phyloP scores from a whole-genome alignment of 2,329 filamentous ascomycete species.

The Dothiorella sarmentorum region DNA sequence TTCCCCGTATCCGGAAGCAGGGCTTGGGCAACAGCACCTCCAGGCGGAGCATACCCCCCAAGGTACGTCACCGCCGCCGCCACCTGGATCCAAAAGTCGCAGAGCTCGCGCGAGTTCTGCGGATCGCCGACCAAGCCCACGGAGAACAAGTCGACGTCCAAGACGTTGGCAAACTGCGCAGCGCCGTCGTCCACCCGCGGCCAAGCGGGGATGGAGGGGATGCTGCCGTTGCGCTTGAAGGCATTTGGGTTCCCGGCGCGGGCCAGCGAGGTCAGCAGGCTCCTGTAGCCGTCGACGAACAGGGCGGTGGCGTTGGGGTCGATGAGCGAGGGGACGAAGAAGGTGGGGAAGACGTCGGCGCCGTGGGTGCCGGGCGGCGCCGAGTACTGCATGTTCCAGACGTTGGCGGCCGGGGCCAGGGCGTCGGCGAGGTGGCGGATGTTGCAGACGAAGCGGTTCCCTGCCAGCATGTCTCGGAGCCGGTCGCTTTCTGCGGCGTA shows the following conservation, averaged over 20 bases:
- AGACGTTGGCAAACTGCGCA: background rate
- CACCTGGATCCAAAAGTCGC: slow-evolving; percentile 4
- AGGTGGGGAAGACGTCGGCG: slow-evolving; percentile 37
- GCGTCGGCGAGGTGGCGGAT: slow-evolving; percentile 37
- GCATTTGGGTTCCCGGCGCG: background rate
- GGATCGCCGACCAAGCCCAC: background rate
- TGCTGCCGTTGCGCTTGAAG: background rate
- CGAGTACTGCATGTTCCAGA: slow-evolving; percentile 43
- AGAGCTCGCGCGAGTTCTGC: background rate
- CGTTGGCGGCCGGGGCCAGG: slow-evolving; percentile 28
- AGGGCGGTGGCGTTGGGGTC: background rate
- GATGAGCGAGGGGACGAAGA: slow-evolving; percentile 1
- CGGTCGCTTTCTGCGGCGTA: slow-evolving; percentile 28
- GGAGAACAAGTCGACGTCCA: background rate
- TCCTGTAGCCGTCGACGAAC: background rate
- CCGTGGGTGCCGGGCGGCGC: slow-evolving; percentile 41
- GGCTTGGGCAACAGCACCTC: background rate
- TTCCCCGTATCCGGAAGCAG: background rate
- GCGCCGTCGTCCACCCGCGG: background rate
- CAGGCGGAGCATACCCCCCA: background rate
- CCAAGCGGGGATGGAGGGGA: background rate
- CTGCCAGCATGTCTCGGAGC: slow-evolving; percentile 33
- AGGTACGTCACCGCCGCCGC: slow-evolving; percentile 1
- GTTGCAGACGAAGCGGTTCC: slow-evolving; percentile 31
- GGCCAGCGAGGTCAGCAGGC: background rate